Conservation (phyloP, 2,329 filamentous ascomycete genomes). For the Fonsecaea nubica region DNA sequence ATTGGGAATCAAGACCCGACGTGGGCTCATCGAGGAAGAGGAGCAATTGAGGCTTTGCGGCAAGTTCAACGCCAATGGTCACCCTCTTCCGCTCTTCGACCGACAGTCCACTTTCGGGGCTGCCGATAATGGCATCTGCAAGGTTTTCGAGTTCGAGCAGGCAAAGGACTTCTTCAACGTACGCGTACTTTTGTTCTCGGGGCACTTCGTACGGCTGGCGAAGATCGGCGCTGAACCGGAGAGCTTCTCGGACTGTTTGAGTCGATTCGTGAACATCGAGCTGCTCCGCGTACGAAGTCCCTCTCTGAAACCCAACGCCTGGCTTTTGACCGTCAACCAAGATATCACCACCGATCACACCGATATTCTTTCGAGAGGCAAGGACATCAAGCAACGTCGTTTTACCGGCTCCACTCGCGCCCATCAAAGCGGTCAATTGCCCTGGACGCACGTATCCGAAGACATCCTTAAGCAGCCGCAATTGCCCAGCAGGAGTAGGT, state of each 20-base stretch:
- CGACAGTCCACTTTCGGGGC: conserved; percentile 64
- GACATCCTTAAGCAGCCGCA: conserved; percentile 54
- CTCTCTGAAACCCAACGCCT: conserved; percentile 67
- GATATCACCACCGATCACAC: conserved; percentile 67
- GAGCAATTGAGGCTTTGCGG: conserved; percentile 65
- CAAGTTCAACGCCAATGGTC: conserved; percentile 67
- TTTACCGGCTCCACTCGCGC: conserved; percentile 75
- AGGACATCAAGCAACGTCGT: conserved; percentile 83
- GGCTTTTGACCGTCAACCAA: conserved; percentile 66
- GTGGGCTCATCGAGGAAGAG: conserved; percentile 70
- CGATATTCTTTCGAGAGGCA: conserved; percentile 68
- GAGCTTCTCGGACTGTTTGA: conserved; percentile 68
- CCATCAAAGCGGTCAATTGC: conserved; percentile 59
- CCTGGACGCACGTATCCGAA: conserved; percentile 59
- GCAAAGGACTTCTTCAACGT: conserved; percentile 70
- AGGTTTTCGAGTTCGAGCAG: conserved; percentile 70
- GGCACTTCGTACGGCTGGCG: conserved; percentile 66
- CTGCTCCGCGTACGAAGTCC: conserved; percentile 70
- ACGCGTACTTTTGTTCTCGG: conserved; percentile 66
- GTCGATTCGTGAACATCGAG: conserved; percentile 69
- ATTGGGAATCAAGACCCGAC: conserved; percentile 71
- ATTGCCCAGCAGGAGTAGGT: conserved; percentile 54
- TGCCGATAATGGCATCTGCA: conserved; percentile 70
- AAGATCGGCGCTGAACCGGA: conserved; percentile 70
- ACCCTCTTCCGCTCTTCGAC: conserved; percentile 59